These are phyloP conservation scores for Gyrodon lividus DNA, from an alignment of 768 basidiomycete species.

Conservation along the genomic window DNA sequence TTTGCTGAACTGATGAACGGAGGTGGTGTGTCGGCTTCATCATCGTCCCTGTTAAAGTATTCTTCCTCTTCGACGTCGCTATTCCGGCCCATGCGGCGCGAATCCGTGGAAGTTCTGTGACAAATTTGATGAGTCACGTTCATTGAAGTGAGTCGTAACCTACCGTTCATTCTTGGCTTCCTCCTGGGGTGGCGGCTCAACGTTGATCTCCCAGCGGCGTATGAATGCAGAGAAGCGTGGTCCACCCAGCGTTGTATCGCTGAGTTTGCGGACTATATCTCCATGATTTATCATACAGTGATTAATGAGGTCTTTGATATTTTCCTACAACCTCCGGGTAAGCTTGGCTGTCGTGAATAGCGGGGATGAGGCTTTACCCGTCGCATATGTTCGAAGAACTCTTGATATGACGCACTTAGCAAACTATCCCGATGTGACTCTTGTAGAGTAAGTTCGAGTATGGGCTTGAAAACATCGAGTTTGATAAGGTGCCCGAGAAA, in stretches of 20 bases:
- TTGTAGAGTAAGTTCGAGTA: slow-evolving; percentile 78
- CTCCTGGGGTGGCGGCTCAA: slow-evolving; percentile 66
- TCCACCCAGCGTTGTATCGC: slow-evolving; percentile 57
- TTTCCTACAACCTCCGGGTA: slow-evolving; percentile 56
- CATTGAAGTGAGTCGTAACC: slow-evolving; percentile 16
- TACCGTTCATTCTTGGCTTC: slow-evolving; percentile 54
- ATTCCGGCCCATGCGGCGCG: slow-evolving; percentile 42
- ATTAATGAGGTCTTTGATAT: slow-evolving; percentile 80
- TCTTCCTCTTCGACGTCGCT: slow-evolving; percentile 84
- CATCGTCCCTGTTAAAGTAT: slow-evolving; percentile 90
- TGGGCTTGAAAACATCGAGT: slow-evolving; percentile 77
- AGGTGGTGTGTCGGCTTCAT: slow-evolving; percentile 55
- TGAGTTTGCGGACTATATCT: slow-evolving; percentile 59
- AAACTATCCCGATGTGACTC: slow-evolving; percentile 90
- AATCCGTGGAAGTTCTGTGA: slow-evolving; percentile 40
- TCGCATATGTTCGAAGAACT: slow-evolving; percentile 91
- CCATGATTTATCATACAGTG: slow-evolving; percentile 82
- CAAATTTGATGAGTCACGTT: slow-evolving; percentile 9
- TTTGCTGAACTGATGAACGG: slow-evolving; percentile 30
- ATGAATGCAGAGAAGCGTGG: slow-evolving; percentile 72
- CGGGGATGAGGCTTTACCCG: slow-evolving; percentile 50
- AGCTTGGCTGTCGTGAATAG: slow-evolving; percentile 3
- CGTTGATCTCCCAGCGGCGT: slow-evolving; percentile 88
- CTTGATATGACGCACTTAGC: slow-evolving; percentile 91
- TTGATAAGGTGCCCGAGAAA: slow-evolving; percentile 76